phyloP scores from a whole-genome alignment of 345 rosid genomes.

The Cochlearia excelsa region DNA sequence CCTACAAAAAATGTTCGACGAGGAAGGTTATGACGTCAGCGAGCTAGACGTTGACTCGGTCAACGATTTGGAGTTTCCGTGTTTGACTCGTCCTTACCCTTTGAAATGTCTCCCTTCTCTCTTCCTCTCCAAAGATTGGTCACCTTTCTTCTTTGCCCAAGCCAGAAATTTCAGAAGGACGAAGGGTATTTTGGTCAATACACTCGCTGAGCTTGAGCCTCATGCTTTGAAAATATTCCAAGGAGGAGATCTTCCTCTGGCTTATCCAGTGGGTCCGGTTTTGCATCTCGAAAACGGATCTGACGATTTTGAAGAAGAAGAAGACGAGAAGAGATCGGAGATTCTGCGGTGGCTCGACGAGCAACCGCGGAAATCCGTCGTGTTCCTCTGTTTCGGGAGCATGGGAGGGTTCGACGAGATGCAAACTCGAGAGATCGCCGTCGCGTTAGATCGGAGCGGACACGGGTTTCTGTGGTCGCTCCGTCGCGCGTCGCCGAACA shows the following conservation, averaged over 20 bases:
- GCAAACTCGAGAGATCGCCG: constrained; percentile 48
- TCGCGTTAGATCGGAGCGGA: constrained; percentile 44
- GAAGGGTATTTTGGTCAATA: constrained; percentile 52
- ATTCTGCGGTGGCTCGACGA: constrained; percentile 52
- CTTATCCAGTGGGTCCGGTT: constrained; percentile 53
- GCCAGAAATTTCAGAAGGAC: constrained; percentile 29
- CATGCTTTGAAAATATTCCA: constrained; percentile 30
- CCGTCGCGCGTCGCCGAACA: constrained; percentile 31
- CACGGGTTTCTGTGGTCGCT: constrained; percentile 58
- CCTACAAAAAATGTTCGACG: constrained; percentile 26
- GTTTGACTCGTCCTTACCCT: constrained; percentile 38
- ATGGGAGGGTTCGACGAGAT: constrained; percentile 48
- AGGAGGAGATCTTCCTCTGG: constrained; percentile 14
- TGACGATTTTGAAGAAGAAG: neutral
- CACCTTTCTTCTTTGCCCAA: neutral
- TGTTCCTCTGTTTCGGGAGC: constrained; percentile 70
- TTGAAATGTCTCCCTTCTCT: constrained; percentile 35
- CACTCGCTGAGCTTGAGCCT: constrained; percentile 53
- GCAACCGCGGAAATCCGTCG: constrained; percentile 50
- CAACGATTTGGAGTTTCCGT: constrained; percentile 38
- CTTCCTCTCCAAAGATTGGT: neutral
- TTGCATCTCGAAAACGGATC: constrained; percentile 31
- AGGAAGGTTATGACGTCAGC: constrained; percentile 24
- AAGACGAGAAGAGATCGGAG: neutral
- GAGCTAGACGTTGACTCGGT: constrained; percentile 39